Conservation (phyloP, 23 red algal genomes). For the Gracilaria caudata region DNA sequence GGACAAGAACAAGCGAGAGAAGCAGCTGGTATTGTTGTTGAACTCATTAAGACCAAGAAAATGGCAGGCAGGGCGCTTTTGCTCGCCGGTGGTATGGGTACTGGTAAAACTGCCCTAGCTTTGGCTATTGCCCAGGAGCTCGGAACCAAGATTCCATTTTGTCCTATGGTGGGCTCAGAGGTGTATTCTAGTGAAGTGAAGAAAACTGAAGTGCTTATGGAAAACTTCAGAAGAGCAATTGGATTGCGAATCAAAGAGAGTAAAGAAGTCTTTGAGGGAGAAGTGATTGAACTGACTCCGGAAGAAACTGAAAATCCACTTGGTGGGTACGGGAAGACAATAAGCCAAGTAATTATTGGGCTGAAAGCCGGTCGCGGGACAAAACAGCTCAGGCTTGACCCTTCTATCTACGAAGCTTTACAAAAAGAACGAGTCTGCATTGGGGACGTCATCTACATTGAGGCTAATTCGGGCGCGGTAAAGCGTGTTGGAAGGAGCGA, state of each 20-base stretch:
- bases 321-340: constrained; percentile 86
- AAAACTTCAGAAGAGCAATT: constrained; percentile 96
- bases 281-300: constrained; percentile 90
- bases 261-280: constrained; percentile 99
- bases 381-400: constrained; percentile 89
- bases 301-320: constrained; percentile 92
- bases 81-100: constrained; percentile 84
- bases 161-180: constrained; percentile 92
- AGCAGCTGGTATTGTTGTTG: constrained; percentile 92
- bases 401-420: constrained; percentile 90
- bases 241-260: constrained; percentile 97
- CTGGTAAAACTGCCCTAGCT: constrained; percentile 94
- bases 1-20: constrained; percentile 93
- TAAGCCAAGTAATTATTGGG: constrained; percentile 83
- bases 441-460: constrained; percentile 98
- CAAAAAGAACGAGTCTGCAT: constrained; percentile 84
- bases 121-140: constrained; percentile 87
- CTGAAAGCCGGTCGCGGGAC: constrained; percentile 87
- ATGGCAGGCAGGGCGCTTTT: constrained; percentile 95
- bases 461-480: constrained; percentile 92
- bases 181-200: constrained; percentile 99
- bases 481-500: constrained; percentile 96
- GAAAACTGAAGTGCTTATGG: constrained; percentile 98
- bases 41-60: constrained; percentile 92
- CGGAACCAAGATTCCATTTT: constrained; percentile 91